phyloP scores from a whole-genome alignment of 306 rosid species.

The Prosopis cineraria region DNA sequence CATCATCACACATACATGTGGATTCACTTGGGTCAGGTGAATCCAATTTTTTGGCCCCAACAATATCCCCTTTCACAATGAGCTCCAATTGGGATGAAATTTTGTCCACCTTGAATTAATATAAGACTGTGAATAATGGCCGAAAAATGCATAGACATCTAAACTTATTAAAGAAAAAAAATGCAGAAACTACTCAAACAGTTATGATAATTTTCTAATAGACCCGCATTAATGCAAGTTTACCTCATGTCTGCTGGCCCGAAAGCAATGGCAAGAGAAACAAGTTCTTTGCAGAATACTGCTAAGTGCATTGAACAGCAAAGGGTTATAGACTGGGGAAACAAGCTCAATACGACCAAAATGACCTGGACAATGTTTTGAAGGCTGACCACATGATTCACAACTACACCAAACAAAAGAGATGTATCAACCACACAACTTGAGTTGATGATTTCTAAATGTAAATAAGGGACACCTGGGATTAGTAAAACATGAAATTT shows the following conservation, averaged over 20 bases:
- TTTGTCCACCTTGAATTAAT: slow-evolving; percentile 59
- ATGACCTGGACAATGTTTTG: slow-evolving; percentile 72
- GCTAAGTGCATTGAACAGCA: slow-evolving; percentile 64
- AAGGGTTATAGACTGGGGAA: slow-evolving; percentile 70
- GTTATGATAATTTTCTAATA: background rate
- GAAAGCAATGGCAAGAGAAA: slow-evolving; percentile 63
- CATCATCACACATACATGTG: slow-evolving; percentile 28
- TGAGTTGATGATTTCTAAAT: background rate
- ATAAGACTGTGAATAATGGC: slow-evolving; percentile 18
- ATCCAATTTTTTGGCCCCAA: slow-evolving; percentile 57
- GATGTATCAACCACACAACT: slow-evolving; percentile 20
- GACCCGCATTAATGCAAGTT: slow-evolving; percentile 6
- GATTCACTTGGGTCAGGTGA: slow-evolving; percentile 32
- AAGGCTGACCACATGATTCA: slow-evolving; percentile 61
- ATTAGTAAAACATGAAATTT: background rate
- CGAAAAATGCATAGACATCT: slow-evolving; percentile 18
- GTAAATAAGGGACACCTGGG: background rate
- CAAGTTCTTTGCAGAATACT: slow-evolving; percentile 60
- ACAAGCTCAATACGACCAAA: slow-evolving; percentile 85
- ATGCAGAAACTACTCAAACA: background rate
- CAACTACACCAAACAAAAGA: slow-evolving; percentile 64
- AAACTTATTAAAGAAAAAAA: background rate
- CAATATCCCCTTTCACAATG: slow-evolving; percentile 64
- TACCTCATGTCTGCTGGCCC: slow-evolving; percentile 49
- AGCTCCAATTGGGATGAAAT: slow-evolving; percentile 61